Evolutionary conservation across 495 filamentous ascomycete genomes (phyloP), one percentile per base, ranked within the genome.

Genomic region (Lineolata rhizophorae): DNA sequence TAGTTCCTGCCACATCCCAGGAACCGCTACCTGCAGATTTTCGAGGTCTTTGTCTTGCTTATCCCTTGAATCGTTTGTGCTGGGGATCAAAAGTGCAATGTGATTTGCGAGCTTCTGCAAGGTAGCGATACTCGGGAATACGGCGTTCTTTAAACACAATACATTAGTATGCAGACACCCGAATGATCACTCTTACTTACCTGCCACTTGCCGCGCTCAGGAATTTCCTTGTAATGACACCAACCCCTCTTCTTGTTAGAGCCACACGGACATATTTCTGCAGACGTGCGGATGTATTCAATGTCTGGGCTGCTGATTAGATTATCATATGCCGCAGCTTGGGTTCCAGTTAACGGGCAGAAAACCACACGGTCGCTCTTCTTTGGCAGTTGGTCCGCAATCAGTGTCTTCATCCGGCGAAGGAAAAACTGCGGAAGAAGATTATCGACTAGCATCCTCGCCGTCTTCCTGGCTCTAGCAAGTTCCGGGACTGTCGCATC

Each of bases 321-420:
- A 27, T 70, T 75, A 43, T 85, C 70, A 44, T 97, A 97, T 2
- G 84, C 87, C 17, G 76, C 72, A 17, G 65, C 62, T 48, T 95
- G 90, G 2, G 70, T 72, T 11, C 70, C 65, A 0, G 83, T 93
- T 24, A 95, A 59, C 16, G 79, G 82, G 44, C 90, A 95, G 49
- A 97, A 97, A 1, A 95, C 83, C 0, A 97, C 85, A 26, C 71
- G 72, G 47, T 97, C 87, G 22, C 62, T 76, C 59, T 97, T 97
- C 52, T 87, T 90, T 0, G 87, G 87, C n/a, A 97, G 64, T 44
- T 97, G 85, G 50, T 92, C 60, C 0, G 82, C 82, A 35, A 97
- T 92, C 30, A 95, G 55, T 0, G 70, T 71, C 55, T 97, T 97
- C 73, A 91, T 85, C 1, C 87, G 70, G 1, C 87, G 74, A 0